Base-by-base conservation (phyloP, 2,329 filamentous ascomycete genomes). In the Stachybotrys chartarum region DNA sequence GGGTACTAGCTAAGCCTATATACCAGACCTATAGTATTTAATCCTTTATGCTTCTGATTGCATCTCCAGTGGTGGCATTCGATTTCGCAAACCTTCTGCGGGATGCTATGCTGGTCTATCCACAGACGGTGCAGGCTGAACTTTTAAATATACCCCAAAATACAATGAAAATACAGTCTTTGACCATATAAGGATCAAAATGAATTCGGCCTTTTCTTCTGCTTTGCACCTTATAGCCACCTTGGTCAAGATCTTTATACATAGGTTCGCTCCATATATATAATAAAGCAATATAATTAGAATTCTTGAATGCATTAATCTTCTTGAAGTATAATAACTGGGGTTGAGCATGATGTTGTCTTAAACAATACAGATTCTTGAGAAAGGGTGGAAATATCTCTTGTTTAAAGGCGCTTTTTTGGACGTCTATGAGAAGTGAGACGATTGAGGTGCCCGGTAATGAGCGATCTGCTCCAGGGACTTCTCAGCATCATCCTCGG, bases 1-100 rank as follows among this genome's bases (percentile, higher is more conserved):
- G 68, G 66, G 11, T 70, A 61, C 0, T 60, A 32, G 18, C 68
- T 70, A 4, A 60, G 55, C 5, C 62, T 59, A 39, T 71, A 70
- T 8, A 70, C 64, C 2, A 66, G 60, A 5, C 70, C 67, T 68
- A 71, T 70, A 1, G 63, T 62, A 51, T 65, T 61, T 3, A 70
- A 42, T 3, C 61, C 67, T 7, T 63, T 54, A 7, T 57, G 56
- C 46, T 68, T 68, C 50, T 65, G 50, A 16, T 55, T 55, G 53
- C 64, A 66, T 11, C 53, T 52, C 4, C 7, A 14, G 24, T 67
- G 59, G 2, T 46, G 50, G 44, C 62, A 67, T 14, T 51, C 7
- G 1, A 30, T 6, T 30, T 56, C 53, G 57, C 64, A 67, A 12
- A 54, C 55, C 18, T 60, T 58, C 52, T 67, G 65, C 0, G 57